These are phyloP conservation scores for Amanita brunnescens DNA, from an alignment of 768 basidiomycete species.

Conservation along the genomic window DNA sequence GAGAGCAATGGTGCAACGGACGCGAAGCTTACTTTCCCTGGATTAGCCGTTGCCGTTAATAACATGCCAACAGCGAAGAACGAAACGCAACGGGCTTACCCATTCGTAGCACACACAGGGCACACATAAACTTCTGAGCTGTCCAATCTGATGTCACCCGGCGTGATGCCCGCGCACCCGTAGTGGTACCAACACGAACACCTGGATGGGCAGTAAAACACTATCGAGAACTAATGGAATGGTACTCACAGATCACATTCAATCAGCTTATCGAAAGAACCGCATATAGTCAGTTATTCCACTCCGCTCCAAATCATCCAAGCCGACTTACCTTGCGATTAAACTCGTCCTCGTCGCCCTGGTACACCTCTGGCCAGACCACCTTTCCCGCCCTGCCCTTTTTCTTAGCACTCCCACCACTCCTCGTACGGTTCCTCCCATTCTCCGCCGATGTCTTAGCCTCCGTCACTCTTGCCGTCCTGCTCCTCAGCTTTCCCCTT, in stretches of 20 bases:
- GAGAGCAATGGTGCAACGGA: too few species aligned
- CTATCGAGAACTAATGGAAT: neutral
- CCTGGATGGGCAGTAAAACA: constrained; percentile 14
- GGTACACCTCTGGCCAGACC: constrained; percentile 20
- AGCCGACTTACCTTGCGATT: constrained; percentile 20
- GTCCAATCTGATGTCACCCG: constrained; percentile 28
- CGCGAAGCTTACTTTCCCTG: neutral
- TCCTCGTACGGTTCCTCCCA: neutral
- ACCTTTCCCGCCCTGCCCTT: constrained; percentile 9
- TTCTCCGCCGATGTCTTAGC: neutral
- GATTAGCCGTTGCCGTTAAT: neutral
- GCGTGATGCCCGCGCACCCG: constrained; percentile 36
- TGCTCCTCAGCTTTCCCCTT: neutral
- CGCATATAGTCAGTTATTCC: neutral
- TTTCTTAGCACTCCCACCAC: neutral
- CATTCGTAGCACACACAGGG: constrained; percentile 28
- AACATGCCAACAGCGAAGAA: neutral
- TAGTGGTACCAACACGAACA: constrained; percentile 44
- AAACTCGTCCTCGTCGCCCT: constrained; percentile 17
- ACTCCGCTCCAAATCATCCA: neutral
- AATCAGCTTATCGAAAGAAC: constrained; percentile 17
- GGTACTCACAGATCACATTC: constrained; percentile 18
- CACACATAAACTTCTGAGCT: constrained; percentile 27
- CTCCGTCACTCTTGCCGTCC: neutral
- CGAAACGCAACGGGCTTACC: constrained; percentile 24